Evolutionary conservation across 225 moss, liverwort and hornwort genomes (phyloP).

Genomic region (Straminergon stramineum): DNA sequence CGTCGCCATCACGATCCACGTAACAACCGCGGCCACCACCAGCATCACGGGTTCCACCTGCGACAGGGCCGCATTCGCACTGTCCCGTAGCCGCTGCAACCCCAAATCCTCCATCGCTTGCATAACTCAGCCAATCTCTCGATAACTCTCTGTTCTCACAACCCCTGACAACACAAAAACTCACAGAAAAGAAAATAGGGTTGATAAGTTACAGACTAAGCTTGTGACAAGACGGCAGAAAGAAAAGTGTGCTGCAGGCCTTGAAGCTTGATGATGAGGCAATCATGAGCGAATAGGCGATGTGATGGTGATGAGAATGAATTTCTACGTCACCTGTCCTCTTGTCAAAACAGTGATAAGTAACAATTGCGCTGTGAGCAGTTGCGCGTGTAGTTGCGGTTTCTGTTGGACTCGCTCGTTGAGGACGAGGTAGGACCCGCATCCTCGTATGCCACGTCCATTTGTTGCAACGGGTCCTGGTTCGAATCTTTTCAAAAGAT

Average conservation of each 20-base stretch:
- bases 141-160: background rate
- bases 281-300: background rate
- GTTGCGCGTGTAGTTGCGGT: background rate
- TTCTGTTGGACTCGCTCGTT: background rate
- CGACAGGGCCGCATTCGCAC: constrained; percentile 48
- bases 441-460: background rate
- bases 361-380: background rate
- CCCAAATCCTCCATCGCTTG: constrained; percentile 18
- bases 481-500: background rate
- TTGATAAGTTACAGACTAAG: background rate
- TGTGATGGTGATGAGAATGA: background rate
- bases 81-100: constrained; percentile 30
- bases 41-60: constrained; percentile 61
- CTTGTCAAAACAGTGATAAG: background rate
- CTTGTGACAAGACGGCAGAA: background rate
- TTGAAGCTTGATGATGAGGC: background rate
- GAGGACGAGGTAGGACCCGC: constrained; percentile 6
- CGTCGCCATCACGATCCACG: constrained; percentile 41
- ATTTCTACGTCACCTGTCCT: background rate
- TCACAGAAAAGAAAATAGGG: background rate
- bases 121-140: background rate
- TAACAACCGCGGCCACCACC: constrained; percentile 45
- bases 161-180: background rate
- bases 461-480: background rate
- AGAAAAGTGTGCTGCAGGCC: background rate